These are phyloP conservation scores for Phytophthora idaei DNA, from an alignment of 352 stramenopile genomes.

Conservation along the genomic window DNA sequence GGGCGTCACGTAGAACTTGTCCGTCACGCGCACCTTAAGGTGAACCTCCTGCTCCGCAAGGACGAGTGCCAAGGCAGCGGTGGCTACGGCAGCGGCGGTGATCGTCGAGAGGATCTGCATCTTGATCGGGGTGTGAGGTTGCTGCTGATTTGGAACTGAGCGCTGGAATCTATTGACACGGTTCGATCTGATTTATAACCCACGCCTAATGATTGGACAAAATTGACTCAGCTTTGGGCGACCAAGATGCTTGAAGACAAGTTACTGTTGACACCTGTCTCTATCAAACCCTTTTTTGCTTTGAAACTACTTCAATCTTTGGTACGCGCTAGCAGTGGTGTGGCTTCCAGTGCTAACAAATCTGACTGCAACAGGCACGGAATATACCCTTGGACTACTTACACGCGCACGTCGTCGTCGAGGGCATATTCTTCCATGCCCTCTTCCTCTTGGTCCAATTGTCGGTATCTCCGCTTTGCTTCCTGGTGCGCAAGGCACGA, in stretches of 20 bases:
- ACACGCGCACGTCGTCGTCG: conserved; percentile 22
- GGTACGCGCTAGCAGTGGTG: too few relatives aligned
- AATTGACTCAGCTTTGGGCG: neutral
- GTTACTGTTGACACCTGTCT: too few relatives aligned
- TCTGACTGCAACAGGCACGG: too few relatives aligned
- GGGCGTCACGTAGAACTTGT: conserved; percentile 64
- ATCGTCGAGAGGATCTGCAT: conserved; percentile 39
- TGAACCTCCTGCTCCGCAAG: conserved; percentile 40
- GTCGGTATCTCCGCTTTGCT: conserved; percentile 33
- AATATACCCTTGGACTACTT: neutral
- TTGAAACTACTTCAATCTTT: neutral
- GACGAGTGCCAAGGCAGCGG: conserved; percentile 21
- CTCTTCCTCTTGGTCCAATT: conserved; percentile 45
- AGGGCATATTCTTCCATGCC: conserved; percentile 47
- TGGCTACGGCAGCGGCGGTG: conserved; percentile 13
- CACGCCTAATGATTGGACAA: neutral
- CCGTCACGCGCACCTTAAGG: conserved; percentile 42
- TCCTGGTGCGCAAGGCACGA: conserved; percentile 42
- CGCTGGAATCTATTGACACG: neutral
- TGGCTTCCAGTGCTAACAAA: too few relatives aligned
- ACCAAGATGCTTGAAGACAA: neutral
- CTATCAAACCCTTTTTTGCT: too few relatives aligned
- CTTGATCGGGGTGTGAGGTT: neutral
- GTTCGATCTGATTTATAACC: conserved; percentile 10
- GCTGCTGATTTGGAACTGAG: conserved; percentile 5